Evolutionary conservation across 306 rosid genomes (phyloP).

Genomic region (Rosa multiflora): DNA sequence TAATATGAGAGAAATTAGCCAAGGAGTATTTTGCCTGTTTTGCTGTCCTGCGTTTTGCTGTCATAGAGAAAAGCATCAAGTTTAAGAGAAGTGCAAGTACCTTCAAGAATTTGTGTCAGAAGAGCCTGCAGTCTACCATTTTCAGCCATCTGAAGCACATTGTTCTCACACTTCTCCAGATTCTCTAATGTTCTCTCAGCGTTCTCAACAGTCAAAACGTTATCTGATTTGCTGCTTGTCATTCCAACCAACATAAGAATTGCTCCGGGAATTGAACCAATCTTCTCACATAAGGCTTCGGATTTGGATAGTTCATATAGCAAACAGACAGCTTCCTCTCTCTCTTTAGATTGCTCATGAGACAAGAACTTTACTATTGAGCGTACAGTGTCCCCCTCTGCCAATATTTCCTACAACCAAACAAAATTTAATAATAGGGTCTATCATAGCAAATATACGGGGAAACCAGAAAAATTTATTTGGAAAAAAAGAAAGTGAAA

Average conservation of each 20-base stretch:
- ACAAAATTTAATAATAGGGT: constrained; percentile 33
- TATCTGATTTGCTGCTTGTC: constrained; percentile 92
- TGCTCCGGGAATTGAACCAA: constrained; percentile 91
- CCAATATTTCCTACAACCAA: constrained; percentile 70
- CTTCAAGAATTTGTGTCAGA: constrained; percentile 85
- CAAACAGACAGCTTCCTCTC: constrained; percentile 93
- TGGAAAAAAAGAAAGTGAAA: not conserved
- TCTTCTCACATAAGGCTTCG: constrained; percentile 74
- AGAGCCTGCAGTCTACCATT: constrained; percentile 86
- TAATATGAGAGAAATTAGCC: not conserved
- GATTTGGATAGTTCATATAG: constrained; percentile 93
- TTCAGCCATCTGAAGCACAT: constrained; percentile 96
- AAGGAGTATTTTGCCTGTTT: constrained; percentile 2
- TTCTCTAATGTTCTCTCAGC: constrained; percentile 82
- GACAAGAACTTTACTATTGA: constrained; percentile 82
- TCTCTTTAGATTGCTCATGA: constrained; percentile 75
- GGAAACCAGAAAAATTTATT: constrained; percentile 34
- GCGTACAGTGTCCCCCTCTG: constrained; percentile 91
- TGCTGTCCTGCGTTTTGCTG: not conserved
- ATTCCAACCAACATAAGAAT: constrained; percentile 95
- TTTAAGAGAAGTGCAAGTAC: constrained; percentile 36
- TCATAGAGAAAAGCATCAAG: constrained; percentile 6
- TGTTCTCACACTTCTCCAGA: constrained; percentile 76
- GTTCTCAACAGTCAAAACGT: constrained; percentile 65
- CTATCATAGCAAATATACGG: constrained; percentile 16